Percentiles rank a stretch among this genome's conserved stretches.
Evolutionary conservation across 1,139 yeast genomes (phyloP).

Genomic region (Martiniozyma asiatica): DNA sequence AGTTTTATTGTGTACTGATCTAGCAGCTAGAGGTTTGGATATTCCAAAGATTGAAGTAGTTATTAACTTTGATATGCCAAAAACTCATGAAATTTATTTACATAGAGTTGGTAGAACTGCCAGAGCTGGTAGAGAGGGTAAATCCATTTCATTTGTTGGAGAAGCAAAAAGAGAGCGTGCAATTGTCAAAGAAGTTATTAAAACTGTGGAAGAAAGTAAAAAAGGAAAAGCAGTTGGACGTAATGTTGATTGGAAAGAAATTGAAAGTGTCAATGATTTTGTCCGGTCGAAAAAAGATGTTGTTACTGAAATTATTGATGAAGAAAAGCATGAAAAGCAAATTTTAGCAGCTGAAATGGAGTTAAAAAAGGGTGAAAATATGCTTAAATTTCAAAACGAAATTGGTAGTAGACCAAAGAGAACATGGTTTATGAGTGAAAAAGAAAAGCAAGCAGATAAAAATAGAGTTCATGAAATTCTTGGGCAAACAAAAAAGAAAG

Average conservation of each 20-base stretch:
- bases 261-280: constrained; percentile 52
- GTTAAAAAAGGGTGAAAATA: constrained; percentile 69
- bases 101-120: constrained; percentile 99
- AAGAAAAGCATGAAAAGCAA: constrained; percentile 84
- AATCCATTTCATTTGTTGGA: constrained; percentile 85
- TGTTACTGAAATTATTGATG: constrained; percentile 68
- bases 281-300: constrained; percentile 47
- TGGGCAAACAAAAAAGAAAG: constrained; percentile 25
- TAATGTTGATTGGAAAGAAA: constrained; percentile 74
- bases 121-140: constrained; percentile 96
- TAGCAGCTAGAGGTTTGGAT: constrained; percentile 98
- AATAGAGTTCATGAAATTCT: constrained; percentile 29
- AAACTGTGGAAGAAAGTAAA: constrained; percentile 35
- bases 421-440: constrained; percentile 87
- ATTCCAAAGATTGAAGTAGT: constrained; percentile 94
- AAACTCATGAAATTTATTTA: constrained; percentile 75
- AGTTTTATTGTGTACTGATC: constrained; percentile 86
- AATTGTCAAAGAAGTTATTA: constrained; percentile 81
- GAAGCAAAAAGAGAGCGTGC: constrained; percentile 75
- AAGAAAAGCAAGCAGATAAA: constrained; percentile 50
- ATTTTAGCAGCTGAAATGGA: constrained; percentile 85
- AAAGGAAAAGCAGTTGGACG: constrained; percentile 49
- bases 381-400: constrained; percentile 70
- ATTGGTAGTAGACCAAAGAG: constrained; percentile 85
- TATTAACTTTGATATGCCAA: constrained; percentile 92